Conservation (phyloP, 768 basidiomycete genomes). For the Kwoniella bestiolae region DNA sequence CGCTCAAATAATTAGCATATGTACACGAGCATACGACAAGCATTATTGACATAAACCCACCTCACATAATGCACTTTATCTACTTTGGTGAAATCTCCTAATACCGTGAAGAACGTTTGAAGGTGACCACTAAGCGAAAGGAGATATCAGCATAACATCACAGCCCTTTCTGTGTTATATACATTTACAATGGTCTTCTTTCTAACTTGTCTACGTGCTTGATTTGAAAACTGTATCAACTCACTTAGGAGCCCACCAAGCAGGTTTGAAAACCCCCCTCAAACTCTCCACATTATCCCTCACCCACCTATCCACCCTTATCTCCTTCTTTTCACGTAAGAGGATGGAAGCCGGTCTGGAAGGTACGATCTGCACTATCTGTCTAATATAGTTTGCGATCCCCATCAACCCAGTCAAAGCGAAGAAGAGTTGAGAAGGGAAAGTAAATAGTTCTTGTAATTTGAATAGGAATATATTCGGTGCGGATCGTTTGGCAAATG, state of each 20-base stretch:
- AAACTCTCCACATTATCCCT: conserved; percentile 48
- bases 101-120: conserved; percentile 58
- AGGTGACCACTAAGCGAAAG: conserved; percentile 60
- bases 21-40: neutral
- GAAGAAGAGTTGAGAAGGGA: conserved; percentile 35
- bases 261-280: conserved; percentile 49
- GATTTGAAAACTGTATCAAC: no score
- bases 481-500: conserved; percentile 12
- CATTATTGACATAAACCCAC: conserved; percentile 42
- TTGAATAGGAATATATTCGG: conserved; percentile 11
- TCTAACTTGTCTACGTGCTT: no score
- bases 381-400: conserved; percentile 40
- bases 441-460: conserved; percentile 14
- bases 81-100: conserved; percentile 58
- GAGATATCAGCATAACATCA: no score
- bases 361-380: conserved; percentile 40
- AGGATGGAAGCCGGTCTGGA: conserved; percentile 21
- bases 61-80: conserved; percentile 58
- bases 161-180: no score
- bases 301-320: conserved; percentile 33
- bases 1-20: conserved; percentile 10
- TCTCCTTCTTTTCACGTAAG: conserved; percentile 1
- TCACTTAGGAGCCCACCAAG: conserved; percentile 58
- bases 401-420: conserved; percentile 40
- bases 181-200: no score